A percentile compares a stretch with the other conserved stretches of the same genome.
Evolutionary conservation across 192 early-diverging fungal species (phyloP).

Genomic region (Cladochytrium replicatum): DNA sequence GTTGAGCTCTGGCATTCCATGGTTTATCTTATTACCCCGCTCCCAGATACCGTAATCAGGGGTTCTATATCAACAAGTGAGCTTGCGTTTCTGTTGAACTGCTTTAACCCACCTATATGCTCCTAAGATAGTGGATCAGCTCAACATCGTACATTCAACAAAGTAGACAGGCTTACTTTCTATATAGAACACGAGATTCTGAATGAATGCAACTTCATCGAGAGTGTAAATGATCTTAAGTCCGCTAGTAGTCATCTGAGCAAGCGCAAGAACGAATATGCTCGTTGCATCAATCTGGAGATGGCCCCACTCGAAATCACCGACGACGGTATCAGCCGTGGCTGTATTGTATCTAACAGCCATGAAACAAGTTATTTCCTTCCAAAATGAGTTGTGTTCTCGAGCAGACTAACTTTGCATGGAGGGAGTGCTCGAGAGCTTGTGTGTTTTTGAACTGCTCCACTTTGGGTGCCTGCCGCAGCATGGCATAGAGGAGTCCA

Average conservation of each 20-base stretch:
- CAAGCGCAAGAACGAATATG: constrained; percentile 65
- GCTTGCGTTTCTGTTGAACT: too few relatives aligned
- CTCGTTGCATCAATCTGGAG: constrained; percentile 83
- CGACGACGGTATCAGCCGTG: constrained; percentile 76
- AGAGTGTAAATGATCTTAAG: constrained; percentile 65
- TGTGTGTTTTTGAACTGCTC: constrained; percentile 79
- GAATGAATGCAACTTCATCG: constrained; percentile 75
- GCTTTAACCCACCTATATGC: too few relatives aligned
- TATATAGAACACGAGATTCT: constrained; percentile 84
- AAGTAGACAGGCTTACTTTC: constrained; percentile 38
- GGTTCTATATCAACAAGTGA: constrained; percentile 71
- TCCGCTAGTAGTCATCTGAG: constrained; percentile 75
- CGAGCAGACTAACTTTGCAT: constrained; percentile 53
- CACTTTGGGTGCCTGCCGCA: constrained; percentile 72
- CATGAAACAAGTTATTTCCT: constrained; percentile 3
- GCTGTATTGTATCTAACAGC: constrained; percentile 56
- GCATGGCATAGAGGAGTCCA: constrained; percentile 69
- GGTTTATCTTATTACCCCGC: constrained; percentile 79
- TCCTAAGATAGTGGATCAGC: too few relatives aligned
- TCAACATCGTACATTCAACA: constrained; percentile 9
- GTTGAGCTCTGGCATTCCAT: constrained; percentile 76
- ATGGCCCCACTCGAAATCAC: constrained; percentile 78
- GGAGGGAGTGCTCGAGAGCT: constrained; percentile 59
- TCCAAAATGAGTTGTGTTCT: background rate
- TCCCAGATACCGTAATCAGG: constrained; percentile 88